These are phyloP conservation scores for Colletotrichum orbiculare DNA, from an alignment of 2,329 filamentous ascomycete species.

Conservation along the genomic window DNA sequence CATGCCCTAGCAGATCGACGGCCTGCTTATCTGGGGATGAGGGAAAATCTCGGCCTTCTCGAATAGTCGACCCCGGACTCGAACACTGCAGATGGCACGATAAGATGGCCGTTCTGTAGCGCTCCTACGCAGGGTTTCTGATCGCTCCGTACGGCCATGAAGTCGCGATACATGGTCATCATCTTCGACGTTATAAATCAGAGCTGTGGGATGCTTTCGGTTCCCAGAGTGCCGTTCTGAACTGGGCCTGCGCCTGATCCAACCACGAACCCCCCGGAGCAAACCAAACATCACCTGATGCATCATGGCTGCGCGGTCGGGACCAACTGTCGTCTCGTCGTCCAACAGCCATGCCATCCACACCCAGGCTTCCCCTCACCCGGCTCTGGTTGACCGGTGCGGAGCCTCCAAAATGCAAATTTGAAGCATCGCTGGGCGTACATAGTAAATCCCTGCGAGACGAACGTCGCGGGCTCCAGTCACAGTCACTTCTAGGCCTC, in stretches of 20 bases:
- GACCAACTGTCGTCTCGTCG: neutral
- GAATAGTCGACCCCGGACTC: slow-evolving; percentile 19
- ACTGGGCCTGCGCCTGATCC: slow-evolving; percentile 1
- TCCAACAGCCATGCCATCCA: neutral
- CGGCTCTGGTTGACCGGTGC: slow-evolving; percentile 29
- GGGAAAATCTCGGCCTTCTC: slow-evolving; percentile 23
- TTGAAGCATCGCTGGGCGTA: neutral
- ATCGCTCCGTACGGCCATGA: too few relatives aligned
- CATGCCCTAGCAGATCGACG: slow-evolving; percentile 18
- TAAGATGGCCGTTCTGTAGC: slow-evolving; percentile 4
- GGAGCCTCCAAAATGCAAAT: slow-evolving; percentile 16
- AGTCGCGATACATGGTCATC: neutral
- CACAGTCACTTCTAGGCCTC: neutral
- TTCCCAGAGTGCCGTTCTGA: neutral
- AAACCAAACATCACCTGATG: slow-evolving; percentile 25
- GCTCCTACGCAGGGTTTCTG: neutral
- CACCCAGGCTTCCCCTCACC: neutral
- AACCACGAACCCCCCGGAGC: neutral
- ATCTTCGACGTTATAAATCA: too few relatives aligned
- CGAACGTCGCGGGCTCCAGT: neutral
- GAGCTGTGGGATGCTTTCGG: neutral
- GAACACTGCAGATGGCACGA: slow-evolving; percentile 13
- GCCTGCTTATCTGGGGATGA: slow-evolving; percentile 27
- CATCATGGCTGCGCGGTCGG: slow-evolving; percentile 18
- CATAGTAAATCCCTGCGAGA: slow-evolving; percentile 6